Evolutionary conservation across 2,329 filamentous ascomycete genomes (phyloP), one percentile per base, ranked within the genome.

Genomic region (Diatrype stigma): DNA sequence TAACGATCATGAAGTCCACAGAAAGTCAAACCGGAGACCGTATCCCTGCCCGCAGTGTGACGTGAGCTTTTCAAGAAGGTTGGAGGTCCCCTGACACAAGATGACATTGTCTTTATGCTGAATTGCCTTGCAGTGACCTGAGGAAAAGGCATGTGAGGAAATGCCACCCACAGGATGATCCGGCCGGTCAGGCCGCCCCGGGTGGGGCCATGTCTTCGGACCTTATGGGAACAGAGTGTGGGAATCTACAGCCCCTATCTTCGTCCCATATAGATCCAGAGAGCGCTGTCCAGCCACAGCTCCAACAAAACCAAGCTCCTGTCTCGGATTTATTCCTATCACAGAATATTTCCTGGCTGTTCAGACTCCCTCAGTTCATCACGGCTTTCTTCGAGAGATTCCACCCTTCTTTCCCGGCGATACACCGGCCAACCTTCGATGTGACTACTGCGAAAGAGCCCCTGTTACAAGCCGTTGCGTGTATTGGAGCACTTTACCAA

Each of bases 1-100:
- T 51, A 28, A 47, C 45, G n/a, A 14, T 46, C 26, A 28, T 23
- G 17, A 52, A 37, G 51, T 52, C 34, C 51, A 52, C 46, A 49
- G 51, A 16, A 49, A 52, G 38, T 52, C 51, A 6, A 52, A 52
- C 23, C 72, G 0, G 64, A 57, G 17, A 73, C 73, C 2, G 26
- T 52, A 38, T 30, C 51, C 51, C 16, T 52, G 51, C 23, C 51
- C 51, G 17, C 44, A 44, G n/a, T 52, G 51, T 30, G 51, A 52
- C n/a, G 51, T 52, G 23, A 49, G 47, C 46, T 52, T 52, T 28
- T 52, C 51, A 12, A 49, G 51, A 47, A 52, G 51, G 51, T 52
- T n/a, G 19, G 38, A 37, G 34, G 14, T 46, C 30, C 21, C 16
- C n/a, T n/a, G 21, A 22, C 6, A 10, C 2, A 37, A 17, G 14